Percentiles rank a stretch among this genome's conserved stretches.
Conservation (phyloP, 768 basidiomycete genomes). For the Udeniomyces megalosporus region DNA sequence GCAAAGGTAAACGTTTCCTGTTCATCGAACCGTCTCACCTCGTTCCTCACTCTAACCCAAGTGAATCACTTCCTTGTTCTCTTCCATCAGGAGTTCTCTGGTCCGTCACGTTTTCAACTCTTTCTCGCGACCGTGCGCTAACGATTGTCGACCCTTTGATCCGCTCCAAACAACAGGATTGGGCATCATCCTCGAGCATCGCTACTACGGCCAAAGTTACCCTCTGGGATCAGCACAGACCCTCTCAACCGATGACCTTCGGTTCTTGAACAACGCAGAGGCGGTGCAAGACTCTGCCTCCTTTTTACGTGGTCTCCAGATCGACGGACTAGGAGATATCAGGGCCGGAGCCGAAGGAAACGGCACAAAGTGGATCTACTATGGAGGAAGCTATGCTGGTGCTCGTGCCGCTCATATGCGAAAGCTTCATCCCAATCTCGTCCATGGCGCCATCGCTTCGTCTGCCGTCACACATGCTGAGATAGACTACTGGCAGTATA, state of each 20-base stretch:
- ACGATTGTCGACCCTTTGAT: too few relatives aligned
- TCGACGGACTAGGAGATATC: constrained; percentile 5
- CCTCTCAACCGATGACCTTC: constrained; percentile 64
- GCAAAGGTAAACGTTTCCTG: background rate
- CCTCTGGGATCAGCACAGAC: constrained; percentile 41
- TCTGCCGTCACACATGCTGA: constrained; percentile 70
- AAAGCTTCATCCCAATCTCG: constrained; percentile 10
- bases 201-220: constrained; percentile 63
- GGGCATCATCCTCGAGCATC: constrained; percentile 79
- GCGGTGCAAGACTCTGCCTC: constrained; percentile 78
- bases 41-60: background rate
- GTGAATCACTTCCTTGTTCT: background rate
- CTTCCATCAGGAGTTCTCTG: constrained; percentile 44
- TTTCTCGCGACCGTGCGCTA: too few relatives aligned
- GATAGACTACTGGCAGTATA: constrained; percentile 62
- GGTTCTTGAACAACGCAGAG: constrained; percentile 85
- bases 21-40: background rate
- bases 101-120: too few relatives aligned
- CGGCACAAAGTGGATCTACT: constrained; percentile 39
- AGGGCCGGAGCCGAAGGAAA: background rate
- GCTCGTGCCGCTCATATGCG: constrained; percentile 86
- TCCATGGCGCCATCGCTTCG: constrained; percentile 10
- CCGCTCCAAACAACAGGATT: constrained; percentile 60
- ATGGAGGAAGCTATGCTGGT: constrained; percentile 80
- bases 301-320: constrained; percentile 50